Base-by-base conservation (phyloP, 371 early-diverging fungal genomes). In the Coemansia sp. region DNA sequence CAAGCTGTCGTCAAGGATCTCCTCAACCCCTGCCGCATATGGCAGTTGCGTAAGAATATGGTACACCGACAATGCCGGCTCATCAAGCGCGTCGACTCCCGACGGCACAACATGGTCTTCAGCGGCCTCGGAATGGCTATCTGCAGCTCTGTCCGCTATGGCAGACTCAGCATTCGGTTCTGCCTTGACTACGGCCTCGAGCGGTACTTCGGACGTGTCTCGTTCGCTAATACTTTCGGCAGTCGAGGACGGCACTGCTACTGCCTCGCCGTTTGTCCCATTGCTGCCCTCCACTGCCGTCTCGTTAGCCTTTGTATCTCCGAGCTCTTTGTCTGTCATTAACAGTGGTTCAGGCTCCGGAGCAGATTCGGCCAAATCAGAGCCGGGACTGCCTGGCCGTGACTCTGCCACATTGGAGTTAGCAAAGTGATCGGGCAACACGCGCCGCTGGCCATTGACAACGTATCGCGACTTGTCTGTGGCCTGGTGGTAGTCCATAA, bases 401-500 rank as follows among this genome's bases (percentile, higher is more conserved):
- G 39, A 30, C 26, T 5, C 26, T 12, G 26, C 11, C 1, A 31
- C 8, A 20, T 34, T 34, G 5, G 33, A 3, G 26, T 20, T 47
- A 11, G 64, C 36, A 57, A 68, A 68, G 9, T 65, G 42, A 5
- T 54, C 59, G 0, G 71, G 67, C 10, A 66, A 40, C 11, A 55
- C 12, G 11, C 55, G 58, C 52, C 55, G 53, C 34, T 41, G 55
- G 6, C 59, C 62, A 50, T 45, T 34, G n/a, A 72, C 70, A 6
- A 55, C 61, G 10, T 69, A 72, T 4, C 58, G 61, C 6, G 80
- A 68, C 72, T 93, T 94, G 77, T 94, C 90, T 1, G 77, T 68
- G 8, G 89, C 78, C 16, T 72, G 55, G 80, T 94, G 94, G 86
- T 91, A 95, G 55, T 90, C 93, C 84, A 89, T 77, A 5, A 94